Evolutionary conservation across 352 stramenopile species (phyloP).

Genomic region (Peronospora belbahrii): DNA sequence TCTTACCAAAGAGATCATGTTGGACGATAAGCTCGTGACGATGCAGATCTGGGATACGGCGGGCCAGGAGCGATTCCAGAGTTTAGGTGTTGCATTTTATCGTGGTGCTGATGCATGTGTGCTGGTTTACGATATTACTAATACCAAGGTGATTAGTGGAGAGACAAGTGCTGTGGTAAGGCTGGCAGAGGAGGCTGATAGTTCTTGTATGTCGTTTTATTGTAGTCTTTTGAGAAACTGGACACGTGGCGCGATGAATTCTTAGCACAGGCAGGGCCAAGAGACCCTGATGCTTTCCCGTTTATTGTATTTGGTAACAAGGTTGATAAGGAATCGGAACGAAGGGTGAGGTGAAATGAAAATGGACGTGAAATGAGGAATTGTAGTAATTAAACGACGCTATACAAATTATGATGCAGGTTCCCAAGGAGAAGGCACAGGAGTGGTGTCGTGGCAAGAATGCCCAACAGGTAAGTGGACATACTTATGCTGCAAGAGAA

Average conservation of each 20-base stretch:
- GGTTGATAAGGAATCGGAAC: constrained; percentile 90
- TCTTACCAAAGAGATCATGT: constrained; percentile 94
- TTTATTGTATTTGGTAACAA: constrained; percentile 99
- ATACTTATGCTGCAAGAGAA: neutral
- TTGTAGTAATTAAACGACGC: neutral
- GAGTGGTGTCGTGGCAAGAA: constrained; percentile 91
- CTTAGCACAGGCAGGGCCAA: constrained; percentile 85
- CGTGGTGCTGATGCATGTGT: constrained; percentile 96
- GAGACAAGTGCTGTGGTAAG: neutral
- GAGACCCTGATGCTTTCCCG: constrained; percentile 91
- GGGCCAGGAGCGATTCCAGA: constrained; percentile 98
- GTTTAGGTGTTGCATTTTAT: constrained; percentile 97
- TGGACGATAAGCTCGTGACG: constrained; percentile 94
- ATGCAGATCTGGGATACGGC: constrained; percentile 99
- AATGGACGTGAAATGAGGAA: neutral
- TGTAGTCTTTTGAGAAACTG: constrained; percentile 94
- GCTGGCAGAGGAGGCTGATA: neutral
- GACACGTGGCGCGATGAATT: constrained; percentile 98
- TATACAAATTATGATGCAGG: constrained; percentile 10
- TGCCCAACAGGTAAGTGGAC: constrained; percentile 42
- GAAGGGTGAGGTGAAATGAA: constrained; percentile 38
- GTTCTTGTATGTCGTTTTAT: neutral
- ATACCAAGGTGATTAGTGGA: constrained; percentile 66
- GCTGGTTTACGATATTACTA: constrained; percentile 98
- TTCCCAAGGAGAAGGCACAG: constrained; percentile 86